Base-by-base conservation (phyloP, 2,329 filamentous ascomycete species). In the Capronia americana region DNA sequence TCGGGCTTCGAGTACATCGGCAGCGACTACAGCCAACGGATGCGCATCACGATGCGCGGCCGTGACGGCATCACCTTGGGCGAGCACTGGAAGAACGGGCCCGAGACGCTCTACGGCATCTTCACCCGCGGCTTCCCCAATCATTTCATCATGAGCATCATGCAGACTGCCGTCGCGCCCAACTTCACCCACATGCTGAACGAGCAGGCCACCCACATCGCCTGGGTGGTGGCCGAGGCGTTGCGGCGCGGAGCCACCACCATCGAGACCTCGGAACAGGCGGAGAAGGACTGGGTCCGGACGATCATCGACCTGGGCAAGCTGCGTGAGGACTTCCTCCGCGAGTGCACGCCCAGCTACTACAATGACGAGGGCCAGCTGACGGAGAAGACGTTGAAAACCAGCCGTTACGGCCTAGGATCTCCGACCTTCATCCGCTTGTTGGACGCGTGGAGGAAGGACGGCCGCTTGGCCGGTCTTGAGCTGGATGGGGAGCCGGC, bases 1-100 rank as follows among this genome's bases (percentile, higher is more conserved):
- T 85, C 83, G 0, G 83, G 83, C 4, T 84, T 79, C 67, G 69
- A 69, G 11, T 28, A 28, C 26, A 32, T 72, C 5, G 64, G 57
- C 5, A 65, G 56, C 8, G 56, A 58, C 14, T 67, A 46, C 23
- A 53, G 57, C 3, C 51, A 65, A 26, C 50, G 59, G 14, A 38
- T 71, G 0, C 69, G 68, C 20, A 74, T 71, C 48, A 63, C 74
- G 23, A 61, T 77, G 3, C 14, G 68, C 11, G 74, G 75, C 10
- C 70, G 71, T n/a, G 63, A 73, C 50, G 71, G 73, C 1, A 3
- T 57, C 14, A 69, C 38, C 17, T 26, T 76, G 32, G 12, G 51
- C 6, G 62, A 76, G 11, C 70, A 74, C 41, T 76, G 74, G 73
- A 17, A 55, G 4, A 56, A 70, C 11, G 68, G 68, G 12, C 14